Percentiles rank a stretch among this genome's conserved stretches.
Conservation (phyloP, 2,329 filamentous ascomycete species). For the Metarhizium album region DNA sequence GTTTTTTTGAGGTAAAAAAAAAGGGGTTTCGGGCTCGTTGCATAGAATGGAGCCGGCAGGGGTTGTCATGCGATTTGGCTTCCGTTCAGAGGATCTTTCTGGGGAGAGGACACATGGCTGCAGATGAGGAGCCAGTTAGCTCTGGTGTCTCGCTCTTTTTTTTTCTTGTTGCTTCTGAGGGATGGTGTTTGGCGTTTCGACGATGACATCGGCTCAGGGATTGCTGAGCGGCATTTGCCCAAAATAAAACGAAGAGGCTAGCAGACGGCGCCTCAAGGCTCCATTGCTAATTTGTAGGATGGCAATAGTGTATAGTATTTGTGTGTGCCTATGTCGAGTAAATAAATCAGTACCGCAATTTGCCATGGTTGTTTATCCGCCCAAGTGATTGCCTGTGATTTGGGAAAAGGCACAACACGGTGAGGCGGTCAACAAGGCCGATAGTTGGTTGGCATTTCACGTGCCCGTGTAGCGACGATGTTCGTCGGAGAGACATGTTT, state of each 20-base stretch:
- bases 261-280: background rate
- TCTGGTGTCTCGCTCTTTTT: background rate
- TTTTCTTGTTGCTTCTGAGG: background rate
- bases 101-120: background rate
- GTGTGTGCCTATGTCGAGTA: background rate
- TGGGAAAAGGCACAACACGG: background rate
- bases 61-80: background rate
- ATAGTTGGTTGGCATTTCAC: no score
- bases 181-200: constrained; percentile 1
- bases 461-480: background rate
- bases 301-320: background rate
- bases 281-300: constrained; percentile 2
- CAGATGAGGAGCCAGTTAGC: background rate
- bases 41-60: background rate
- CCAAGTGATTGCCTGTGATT: background rate
- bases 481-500: background rate
- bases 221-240: background rate
- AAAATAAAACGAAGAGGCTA: background rate
- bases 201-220: background rate
- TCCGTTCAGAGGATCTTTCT: background rate
- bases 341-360: background rate
- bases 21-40: background rate
- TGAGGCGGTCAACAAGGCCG: no score
- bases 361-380: background rate
- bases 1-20: no score